A percentile compares a stretch with the other conserved stretches of the same genome.
These are phyloP conservation scores for Phytophthora melonis DNA, from an alignment of 352 stramenopile genomes.

Conservation along the genomic window DNA sequence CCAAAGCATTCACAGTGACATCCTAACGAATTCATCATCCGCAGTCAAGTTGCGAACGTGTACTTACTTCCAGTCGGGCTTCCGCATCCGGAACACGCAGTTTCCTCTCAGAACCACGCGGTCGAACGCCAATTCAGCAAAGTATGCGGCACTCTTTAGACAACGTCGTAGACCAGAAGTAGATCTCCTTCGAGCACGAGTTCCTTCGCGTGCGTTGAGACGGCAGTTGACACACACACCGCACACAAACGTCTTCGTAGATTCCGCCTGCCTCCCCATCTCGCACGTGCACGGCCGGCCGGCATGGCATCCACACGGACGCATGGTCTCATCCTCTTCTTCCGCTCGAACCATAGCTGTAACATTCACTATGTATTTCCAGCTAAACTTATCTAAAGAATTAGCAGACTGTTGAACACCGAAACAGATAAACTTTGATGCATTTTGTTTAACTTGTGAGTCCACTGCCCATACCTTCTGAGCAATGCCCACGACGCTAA, in stretches of 20 bases:
- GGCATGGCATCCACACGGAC: constrained; percentile 63
- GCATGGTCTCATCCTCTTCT: constrained; percentile 62
- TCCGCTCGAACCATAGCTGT: constrained; percentile 28
- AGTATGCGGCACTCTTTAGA: constrained; percentile 57
- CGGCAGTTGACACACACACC: constrained; percentile 69
- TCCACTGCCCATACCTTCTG: constrained; percentile 22
- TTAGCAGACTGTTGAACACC: not conserved
- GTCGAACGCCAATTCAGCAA: constrained; percentile 53
- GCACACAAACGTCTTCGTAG: constrained; percentile 37
- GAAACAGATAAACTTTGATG: constrained; percentile 30
- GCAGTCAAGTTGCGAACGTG: no score
- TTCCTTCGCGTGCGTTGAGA: constrained; percentile 50
- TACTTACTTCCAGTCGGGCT: constrained; percentile 65
- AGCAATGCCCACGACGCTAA: constrained; percentile 36
- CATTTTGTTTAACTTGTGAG: constrained; percentile 40
- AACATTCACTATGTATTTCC: not conserved
- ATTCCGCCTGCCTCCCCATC: constrained; percentile 37
- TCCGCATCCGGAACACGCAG: constrained; percentile 64
- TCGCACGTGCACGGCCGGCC: constrained; percentile 70
- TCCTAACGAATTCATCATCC: no score
- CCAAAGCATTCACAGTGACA: not conserved
- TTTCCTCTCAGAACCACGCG: constrained; percentile 44
- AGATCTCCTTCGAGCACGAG: constrained; percentile 25
- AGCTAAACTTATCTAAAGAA: not conserved
- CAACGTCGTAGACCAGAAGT: constrained; percentile 40